Percentiles rank a stretch among this genome's conserved stretches.
Evolutionary conservation across 768 basidiomycete species (phyloP).

Genomic region (Lactarius psammicola): DNA sequence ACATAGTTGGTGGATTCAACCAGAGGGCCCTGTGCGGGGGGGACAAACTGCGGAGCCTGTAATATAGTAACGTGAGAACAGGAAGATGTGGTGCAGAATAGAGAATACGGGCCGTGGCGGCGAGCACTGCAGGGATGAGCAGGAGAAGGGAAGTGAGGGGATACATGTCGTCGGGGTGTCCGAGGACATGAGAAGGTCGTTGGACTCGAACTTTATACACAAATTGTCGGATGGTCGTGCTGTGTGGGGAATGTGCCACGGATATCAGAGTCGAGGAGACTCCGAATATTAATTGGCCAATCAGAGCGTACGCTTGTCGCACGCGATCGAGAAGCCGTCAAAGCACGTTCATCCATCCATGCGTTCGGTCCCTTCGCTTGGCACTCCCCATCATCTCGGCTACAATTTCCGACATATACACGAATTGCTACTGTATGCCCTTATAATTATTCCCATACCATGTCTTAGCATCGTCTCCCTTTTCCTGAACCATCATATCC

Average conservation of each 20-base stretch:
- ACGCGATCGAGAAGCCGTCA: neutral
- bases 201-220: neutral
- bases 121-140: conserved; percentile 14
- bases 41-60: conserved; percentile 34
- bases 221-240: neutral
- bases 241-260: neutral
- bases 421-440: too few relatives aligned
- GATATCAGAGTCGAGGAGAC: neutral
- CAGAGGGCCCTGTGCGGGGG: conserved; percentile 34
- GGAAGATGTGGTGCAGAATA: neutral
- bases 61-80: neutral
- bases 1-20: conserved; percentile 40
- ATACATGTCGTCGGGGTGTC: conserved; percentile 13
- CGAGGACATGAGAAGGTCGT: neutral
- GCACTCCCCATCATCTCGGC: too few relatives aligned
- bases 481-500: neutral
- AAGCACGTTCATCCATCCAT: neutral
- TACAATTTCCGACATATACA: too few relatives aligned
- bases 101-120: conserved; percentile 4
- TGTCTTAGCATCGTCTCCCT: neutral
- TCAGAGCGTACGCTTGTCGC: neutral
- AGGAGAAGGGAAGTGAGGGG: conserved; percentile 1
- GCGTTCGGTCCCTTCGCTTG: neutral
- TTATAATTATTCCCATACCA: too few relatives aligned
- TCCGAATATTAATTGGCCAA: too few relatives aligned